A percentile compares a stretch with the other conserved stretches of the same genome.
These are phyloP conservation scores for Candida cerambycidarum DNA, from an alignment of 805 yeast genomes.

Conservation along the genomic window DNA sequence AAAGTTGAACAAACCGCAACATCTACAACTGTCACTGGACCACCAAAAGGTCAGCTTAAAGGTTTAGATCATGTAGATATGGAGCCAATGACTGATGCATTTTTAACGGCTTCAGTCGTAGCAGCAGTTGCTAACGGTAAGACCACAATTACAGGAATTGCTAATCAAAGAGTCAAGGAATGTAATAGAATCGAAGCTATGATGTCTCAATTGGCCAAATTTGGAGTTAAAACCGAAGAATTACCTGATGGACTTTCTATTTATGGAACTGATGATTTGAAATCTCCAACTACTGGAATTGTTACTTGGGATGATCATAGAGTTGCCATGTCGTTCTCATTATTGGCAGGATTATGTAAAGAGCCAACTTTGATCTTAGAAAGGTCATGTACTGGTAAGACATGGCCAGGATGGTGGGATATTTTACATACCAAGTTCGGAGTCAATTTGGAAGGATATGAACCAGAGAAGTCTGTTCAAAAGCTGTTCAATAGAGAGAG, in stretches of 20 bases:
- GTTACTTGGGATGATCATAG: slow-evolving; percentile 92
- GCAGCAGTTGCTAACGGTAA: slow-evolving; percentile 81
- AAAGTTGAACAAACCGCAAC: slow-evolving; percentile 76
- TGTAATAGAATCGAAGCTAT: slow-evolving; percentile 95
- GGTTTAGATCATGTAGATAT: slow-evolving; percentile 81
- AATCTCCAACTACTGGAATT: slow-evolving; percentile 60
- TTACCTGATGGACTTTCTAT: slow-evolving; percentile 91
- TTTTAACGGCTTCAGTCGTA: slow-evolving; percentile 92
- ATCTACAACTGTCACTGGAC: slow-evolving; percentile 92
- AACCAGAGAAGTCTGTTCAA: slow-evolving; percentile 32
- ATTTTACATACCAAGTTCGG: slow-evolving; percentile 68
- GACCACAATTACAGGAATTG: slow-evolving; percentile 90
- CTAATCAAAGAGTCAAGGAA: slow-evolving; percentile 96
- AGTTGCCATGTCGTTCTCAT: slow-evolving; percentile 95
- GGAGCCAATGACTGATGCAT: slow-evolving; percentile 99
- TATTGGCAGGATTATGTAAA: slow-evolving; percentile 71
- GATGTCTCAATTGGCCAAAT: slow-evolving; percentile 84
- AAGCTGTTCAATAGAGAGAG: slow-evolving; percentile 46
- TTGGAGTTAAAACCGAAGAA: slow-evolving; percentile 84
- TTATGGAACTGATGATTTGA: slow-evolving; percentile 62
- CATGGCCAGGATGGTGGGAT: slow-evolving; percentile 99
- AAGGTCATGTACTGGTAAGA: slow-evolving; percentile 90
- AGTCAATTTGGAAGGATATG: slow-evolving; percentile 70
- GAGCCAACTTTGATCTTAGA: slow-evolving; percentile 74
- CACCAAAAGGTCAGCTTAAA: slow-evolving; percentile 63